phyloP scores from a whole-genome alignment of 345 rosid species.

The Jatropha curcas region DNA sequence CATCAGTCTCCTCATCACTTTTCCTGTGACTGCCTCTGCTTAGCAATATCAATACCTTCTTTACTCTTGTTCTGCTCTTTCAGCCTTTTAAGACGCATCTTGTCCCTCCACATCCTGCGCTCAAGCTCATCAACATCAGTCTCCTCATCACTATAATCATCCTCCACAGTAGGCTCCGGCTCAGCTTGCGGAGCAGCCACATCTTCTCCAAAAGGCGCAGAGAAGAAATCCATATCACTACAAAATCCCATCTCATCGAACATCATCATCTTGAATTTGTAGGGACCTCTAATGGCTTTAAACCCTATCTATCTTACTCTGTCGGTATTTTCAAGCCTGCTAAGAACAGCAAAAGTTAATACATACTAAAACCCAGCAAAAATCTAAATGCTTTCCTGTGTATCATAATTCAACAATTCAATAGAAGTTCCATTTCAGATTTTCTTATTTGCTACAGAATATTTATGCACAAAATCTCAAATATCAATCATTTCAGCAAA shows the following conservation, averaged over 20 bases:
- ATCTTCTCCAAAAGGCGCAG: constrained; percentile 47
- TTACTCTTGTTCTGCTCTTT: constrained; percentile 65
- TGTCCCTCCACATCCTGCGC: constrained; percentile 81
- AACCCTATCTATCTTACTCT: not conserved
- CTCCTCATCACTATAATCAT: constrained; percentile 70
- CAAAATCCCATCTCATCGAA: constrained; percentile 82
- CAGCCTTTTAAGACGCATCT: constrained; percentile 61
- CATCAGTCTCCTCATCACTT: no score
- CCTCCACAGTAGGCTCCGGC: constrained; percentile 47
- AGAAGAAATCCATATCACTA: constrained; percentile 74
- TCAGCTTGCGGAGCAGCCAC: constrained; percentile 46
- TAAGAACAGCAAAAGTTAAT: not conserved
- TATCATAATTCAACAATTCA: no score
- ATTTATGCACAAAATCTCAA: not conserved
- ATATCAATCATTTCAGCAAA: not conserved
- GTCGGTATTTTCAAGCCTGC: not conserved
- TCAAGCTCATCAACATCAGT: constrained; percentile 77
- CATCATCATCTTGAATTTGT: constrained; percentile 44
- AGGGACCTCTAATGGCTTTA: not conserved
- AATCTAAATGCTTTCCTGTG: not conserved
- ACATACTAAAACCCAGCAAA: not conserved
- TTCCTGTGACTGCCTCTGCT: constrained; percentile 75
- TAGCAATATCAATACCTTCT: constrained; percentile 52
- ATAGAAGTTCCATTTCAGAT: not conserved
- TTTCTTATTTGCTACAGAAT: not conserved